A percentile compares a stretch with the other conserved stretches of the same genome.
These are phyloP conservation scores for Pilaira anomala DNA, from an alignment of 192 early-diverging fungal genomes.

Conservation along the genomic window DNA sequence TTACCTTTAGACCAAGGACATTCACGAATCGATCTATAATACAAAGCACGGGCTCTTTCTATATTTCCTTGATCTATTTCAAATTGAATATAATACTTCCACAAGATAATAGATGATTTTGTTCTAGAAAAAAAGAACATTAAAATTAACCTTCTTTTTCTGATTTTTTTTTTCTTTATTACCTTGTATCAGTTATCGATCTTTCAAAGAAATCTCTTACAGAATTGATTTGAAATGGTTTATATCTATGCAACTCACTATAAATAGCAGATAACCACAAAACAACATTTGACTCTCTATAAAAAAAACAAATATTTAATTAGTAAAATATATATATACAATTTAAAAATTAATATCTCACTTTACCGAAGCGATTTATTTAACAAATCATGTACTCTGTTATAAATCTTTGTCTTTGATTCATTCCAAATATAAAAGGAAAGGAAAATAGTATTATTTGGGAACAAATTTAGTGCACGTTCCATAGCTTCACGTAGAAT, in stretches of 20 bases:
- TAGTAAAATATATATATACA: not conserved
- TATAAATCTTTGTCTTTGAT: constrained; percentile 54
- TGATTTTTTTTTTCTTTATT: constrained; percentile 3
- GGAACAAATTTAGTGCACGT: constrained; percentile 46
- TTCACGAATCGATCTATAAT: constrained; percentile 56
- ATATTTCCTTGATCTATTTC: constrained; percentile 46
- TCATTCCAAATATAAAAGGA: constrained; percentile 60
- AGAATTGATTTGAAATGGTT: constrained; percentile 50
- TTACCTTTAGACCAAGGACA: constrained; percentile 73
- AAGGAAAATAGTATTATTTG: constrained; percentile 54
- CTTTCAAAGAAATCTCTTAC: constrained; percentile 58
- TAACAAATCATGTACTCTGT: constrained; percentile 47
- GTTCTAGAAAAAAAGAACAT: constrained; percentile 36
- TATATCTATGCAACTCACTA: constrained; percentile 51
- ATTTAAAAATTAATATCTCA: constrained; percentile 15
- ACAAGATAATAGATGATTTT: constrained; percentile 48
- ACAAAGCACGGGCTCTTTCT: constrained; percentile 45
- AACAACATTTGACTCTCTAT: constrained; percentile 50
- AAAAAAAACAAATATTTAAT: constrained; percentile 19
- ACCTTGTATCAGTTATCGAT: constrained; percentile 47
- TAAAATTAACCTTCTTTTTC: not conserved
- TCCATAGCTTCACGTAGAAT: constrained; percentile 44
- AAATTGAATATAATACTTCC: constrained; percentile 61
- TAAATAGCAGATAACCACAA: constrained; percentile 57
- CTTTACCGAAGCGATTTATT: constrained; percentile 42